These are phyloP conservation scores for Albugo candida DNA, from an alignment of 352 stramenopile species.

Conservation along the genomic window DNA sequence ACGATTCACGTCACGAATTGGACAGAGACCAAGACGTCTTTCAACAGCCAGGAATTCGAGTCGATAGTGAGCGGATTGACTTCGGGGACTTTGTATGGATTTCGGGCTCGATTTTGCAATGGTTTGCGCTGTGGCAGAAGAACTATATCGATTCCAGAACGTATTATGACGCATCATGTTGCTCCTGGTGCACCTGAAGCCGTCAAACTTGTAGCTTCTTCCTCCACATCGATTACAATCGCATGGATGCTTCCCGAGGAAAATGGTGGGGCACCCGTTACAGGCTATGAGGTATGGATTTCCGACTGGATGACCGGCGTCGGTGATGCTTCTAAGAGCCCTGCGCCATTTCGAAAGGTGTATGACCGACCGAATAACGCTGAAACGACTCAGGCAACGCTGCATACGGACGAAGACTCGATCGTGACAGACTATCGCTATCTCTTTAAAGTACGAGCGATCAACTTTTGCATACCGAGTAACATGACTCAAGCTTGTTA, in stretches of 20 bases:
- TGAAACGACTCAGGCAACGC: constrained; percentile 32
- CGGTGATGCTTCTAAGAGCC: constrained; percentile 19
- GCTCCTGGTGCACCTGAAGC: constrained; percentile 66
- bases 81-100: constrained; percentile 81
- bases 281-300: constrained; percentile 91
- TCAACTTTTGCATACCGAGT: constrained; percentile 85
- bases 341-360: constrained; percentile 46
- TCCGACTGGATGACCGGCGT: constrained; percentile 67
- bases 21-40: constrained; percentile 5
- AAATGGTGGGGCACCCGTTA: constrained; percentile 83
- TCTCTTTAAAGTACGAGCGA: constrained; percentile 83
- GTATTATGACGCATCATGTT: constrained; percentile 73
- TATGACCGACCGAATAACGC: constrained; percentile 87
- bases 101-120: constrained; percentile 82
- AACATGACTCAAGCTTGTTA: constrained; percentile 63
- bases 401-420: constrained; percentile 59
- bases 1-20: constrained; percentile 50
- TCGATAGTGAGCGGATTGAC: constrained; percentile 40
- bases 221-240: constrained; percentile 79
- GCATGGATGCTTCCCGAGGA: constrained; percentile 77
- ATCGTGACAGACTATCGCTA: constrained; percentile 86
- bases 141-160: constrained; percentile 43
- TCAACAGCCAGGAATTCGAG: constrained; percentile 39
- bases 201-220: constrained; percentile 80
- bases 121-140: constrained; percentile 63